Evolutionary conservation across 1,284 basidiomycete genomes (phyloP), one percentile per base, ranked within the genome.

Genomic region (Nidula niveotomentosa): DNA sequence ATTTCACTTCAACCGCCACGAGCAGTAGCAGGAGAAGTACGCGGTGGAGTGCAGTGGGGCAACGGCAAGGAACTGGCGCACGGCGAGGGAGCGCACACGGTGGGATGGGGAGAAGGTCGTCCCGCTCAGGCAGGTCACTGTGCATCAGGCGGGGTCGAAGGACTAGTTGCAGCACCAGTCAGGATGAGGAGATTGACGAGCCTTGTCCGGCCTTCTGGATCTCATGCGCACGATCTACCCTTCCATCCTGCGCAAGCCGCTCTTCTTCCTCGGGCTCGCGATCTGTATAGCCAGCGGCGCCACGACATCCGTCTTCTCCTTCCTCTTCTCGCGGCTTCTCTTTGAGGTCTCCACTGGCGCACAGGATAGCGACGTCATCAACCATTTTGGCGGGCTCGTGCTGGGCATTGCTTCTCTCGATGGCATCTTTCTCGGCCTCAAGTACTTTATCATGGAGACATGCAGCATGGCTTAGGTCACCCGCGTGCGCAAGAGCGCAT

Each of bases 231-330:
- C 76, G 5, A 79, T 90, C 59, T 90, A 86, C 67, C 88, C 88
- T 0, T 86, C 85, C 0, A 74, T 97, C 13, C 93, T 94, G 0
- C 72, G 80, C 66, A 97, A 96, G 65, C 75, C 76, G 1, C 56
- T 91, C 18, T 68, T 97, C 53, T 58, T 85, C 58, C 41, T 91
- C 48, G 95, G 94, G 6, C 72, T 96, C 12, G 1, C 85, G 54
- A 67, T 83, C 36, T 86, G 86, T 53, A 60, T 94, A 34, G 69
- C 82, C 36, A 89, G 86, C 12, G 96, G 96, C 18, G 80, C 89
- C 0, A 85, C 91, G 75, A 96, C 93, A 1, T 0, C 96, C 0
- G 62, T 96, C 46, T 99, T 98, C 78, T 96, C 96, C 0, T 94
- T 82, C 75, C 80, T 94, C 59, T 86, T 98, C 57, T 91, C 94